Percentiles rank a stretch among this genome's conserved stretches.
phyloP scores from a whole-genome alignment of 129 eudicot species.

The Heracleum sosnowskyi region DNA sequence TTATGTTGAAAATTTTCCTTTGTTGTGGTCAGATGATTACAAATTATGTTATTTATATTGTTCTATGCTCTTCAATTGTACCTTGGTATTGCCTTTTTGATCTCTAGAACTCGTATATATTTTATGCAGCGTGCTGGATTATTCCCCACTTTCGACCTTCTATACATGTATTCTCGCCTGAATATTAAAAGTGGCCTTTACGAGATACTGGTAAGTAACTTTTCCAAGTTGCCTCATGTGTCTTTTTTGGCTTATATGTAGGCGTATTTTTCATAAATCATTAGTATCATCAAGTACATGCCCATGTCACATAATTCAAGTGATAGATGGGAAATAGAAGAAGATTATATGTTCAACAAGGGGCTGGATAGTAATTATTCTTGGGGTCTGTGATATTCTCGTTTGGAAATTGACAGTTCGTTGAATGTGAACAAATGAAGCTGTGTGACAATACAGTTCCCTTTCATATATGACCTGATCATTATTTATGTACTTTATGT shows the following conservation, averaged over 20 bases:
- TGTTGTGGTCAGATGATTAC: not conserved
- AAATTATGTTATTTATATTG: not conserved
- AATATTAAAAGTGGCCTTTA: constrained; percentile 54
- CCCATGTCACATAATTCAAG: not conserved
- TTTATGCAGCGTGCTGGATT: constrained; percentile 79
- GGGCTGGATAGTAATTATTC: not conserved
- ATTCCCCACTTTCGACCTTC: constrained; percentile 78
- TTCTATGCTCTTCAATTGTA: not conserved
- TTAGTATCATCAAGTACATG: not conserved
- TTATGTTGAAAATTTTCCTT: not conserved
- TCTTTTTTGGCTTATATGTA: not conserved
- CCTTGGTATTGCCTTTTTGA: not conserved
- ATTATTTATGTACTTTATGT: not conserved
- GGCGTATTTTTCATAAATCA: not conserved
- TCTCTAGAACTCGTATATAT: constrained; percentile 8
- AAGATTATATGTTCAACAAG: not conserved
- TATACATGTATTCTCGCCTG: constrained; percentile 74
- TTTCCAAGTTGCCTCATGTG: not conserved
- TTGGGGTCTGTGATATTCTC: not conserved
- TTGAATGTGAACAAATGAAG: not conserved
- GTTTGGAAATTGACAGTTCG: not conserved
- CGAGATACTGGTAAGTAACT: constrained; percentile 67
- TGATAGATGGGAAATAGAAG: not conserved
- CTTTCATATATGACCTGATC: not conserved
- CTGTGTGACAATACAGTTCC: not conserved